A percentile compares a stretch with the other conserved stretches of the same genome.
These are phyloP conservation scores for Chiua virens DNA, from an alignment of 768 basidiomycete genomes.

Conservation along the genomic window DNA sequence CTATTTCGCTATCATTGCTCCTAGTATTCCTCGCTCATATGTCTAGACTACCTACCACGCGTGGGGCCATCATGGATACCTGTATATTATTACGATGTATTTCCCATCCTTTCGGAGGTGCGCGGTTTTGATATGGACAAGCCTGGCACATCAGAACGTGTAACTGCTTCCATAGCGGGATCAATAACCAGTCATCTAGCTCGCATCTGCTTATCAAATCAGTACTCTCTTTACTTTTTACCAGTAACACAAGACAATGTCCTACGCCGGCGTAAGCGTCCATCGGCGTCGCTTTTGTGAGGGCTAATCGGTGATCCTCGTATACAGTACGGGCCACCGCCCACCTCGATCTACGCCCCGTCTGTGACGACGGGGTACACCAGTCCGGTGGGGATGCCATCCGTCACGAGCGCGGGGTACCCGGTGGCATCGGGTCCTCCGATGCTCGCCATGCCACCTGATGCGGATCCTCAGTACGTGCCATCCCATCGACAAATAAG, in stretches of 20 bases:
- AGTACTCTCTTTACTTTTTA: background rate
- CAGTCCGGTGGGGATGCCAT: background rate
- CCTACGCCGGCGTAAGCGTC: slow-evolving; percentile 22
- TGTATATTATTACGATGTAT: slow-evolving; percentile 29
- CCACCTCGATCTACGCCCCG: slow-evolving; percentile 7
- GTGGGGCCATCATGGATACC: slow-evolving; percentile 25
- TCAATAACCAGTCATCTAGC: too few relatives aligned
- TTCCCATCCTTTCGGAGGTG: too few relatives aligned
- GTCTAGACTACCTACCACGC: slow-evolving; percentile 14
- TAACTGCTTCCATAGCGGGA: too few relatives aligned
- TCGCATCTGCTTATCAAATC: slow-evolving; percentile 9
- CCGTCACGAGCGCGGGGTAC: slow-evolving; percentile 12
- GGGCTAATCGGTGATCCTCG: too few relatives aligned
- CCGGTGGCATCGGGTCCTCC: slow-evolving; percentile 5
- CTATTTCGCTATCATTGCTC: background rate
- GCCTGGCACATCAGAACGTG: too few relatives aligned
- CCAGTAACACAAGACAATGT: slow-evolving; percentile 8
- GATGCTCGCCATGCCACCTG: slow-evolving; percentile 36
- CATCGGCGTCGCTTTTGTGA: background rate
- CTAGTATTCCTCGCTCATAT: background rate
- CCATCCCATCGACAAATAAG: too few relatives aligned
- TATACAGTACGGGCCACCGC: slow-evolving; percentile 8
- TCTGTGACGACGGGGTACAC: background rate
- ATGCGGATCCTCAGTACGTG: slow-evolving; percentile 74
- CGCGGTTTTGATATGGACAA: too few relatives aligned